phyloP scores from a whole-genome alignment of 305 asterid species.

The Striga hermonthica region DNA sequence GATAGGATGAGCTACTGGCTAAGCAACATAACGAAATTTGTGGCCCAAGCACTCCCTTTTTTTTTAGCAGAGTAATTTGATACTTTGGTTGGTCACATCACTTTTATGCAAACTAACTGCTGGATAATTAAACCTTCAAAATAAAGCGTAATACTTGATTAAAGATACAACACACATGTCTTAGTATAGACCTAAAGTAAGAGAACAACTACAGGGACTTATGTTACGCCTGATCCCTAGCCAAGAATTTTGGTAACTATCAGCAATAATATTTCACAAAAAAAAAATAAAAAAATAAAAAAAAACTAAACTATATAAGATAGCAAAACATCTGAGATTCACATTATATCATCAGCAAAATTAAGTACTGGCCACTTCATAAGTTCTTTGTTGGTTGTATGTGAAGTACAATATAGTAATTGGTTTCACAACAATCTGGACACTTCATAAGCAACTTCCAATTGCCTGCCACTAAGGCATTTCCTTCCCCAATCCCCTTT shows the following conservation, averaged over 20 bases:
- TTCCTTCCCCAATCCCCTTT: background rate
- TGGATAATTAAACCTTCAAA: background rate
- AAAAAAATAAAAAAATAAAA: too few species aligned
- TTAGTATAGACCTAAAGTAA: background rate
- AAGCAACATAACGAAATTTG: slow-evolving; percentile 4
- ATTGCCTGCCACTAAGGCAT: background rate
- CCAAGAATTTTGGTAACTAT: background rate
- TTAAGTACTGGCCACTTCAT: background rate
- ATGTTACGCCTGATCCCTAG: background rate
- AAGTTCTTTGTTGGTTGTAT: background rate
- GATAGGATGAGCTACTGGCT: background rate
- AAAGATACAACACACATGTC: background rate
- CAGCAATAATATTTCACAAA: slow-evolving; percentile 3
- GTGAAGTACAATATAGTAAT: background rate
- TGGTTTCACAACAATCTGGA: background rate
- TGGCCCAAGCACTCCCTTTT: slow-evolving; percentile 2
- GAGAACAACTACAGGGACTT: slow-evolving; percentile 12
- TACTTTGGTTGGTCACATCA: background rate
- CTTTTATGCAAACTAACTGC: too few species aligned
- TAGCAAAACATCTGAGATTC: background rate
- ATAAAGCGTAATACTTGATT: background rate
- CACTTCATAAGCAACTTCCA: background rate
- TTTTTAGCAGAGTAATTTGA: background rate
- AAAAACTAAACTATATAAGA: background rate
- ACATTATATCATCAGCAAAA: slow-evolving; percentile 6